These are phyloP conservation scores for Xylariales sp. DNA, from an alignment of 2,329 filamentous ascomycete genomes.

Conservation along the genomic window DNA sequence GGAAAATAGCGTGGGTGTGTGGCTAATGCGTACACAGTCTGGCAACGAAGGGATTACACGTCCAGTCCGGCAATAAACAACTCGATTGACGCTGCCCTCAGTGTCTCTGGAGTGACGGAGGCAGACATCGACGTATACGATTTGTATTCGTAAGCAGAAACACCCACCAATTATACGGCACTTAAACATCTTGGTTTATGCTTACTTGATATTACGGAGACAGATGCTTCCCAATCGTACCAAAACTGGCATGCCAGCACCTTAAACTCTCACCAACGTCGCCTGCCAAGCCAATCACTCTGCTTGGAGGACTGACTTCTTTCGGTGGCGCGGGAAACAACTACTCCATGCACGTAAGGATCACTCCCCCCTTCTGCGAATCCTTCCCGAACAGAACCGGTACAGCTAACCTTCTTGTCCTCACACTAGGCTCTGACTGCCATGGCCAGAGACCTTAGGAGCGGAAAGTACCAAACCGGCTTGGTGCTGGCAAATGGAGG, in stretches of 20 bases:
- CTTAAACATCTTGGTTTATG: constrained; percentile 28
- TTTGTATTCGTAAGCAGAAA: constrained; percentile 67
- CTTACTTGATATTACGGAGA: background rate
- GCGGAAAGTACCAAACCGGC: constrained; percentile 39
- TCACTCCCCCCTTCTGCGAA: constrained; percentile 51
- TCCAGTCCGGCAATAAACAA: constrained; percentile 53
- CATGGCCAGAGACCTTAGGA: background rate
- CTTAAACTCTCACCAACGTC: constrained; percentile 36
- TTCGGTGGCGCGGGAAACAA: constrained; percentile 70
- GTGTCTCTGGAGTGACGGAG: constrained; percentile 38
- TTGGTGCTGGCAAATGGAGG: constrained; percentile 64
- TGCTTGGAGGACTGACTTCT: constrained; percentile 62
- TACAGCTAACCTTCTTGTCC: too few species aligned
- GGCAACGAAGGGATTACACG: constrained; percentile 55
- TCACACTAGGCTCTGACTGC: constrained; percentile 1
- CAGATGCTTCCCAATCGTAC: constrained; percentile 1
- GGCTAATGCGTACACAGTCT: constrained; percentile 23
- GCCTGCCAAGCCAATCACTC: constrained; percentile 47
- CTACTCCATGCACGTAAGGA: constrained; percentile 58
- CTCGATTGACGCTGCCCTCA: constrained; percentile 50
- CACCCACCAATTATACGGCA: constrained; percentile 70
- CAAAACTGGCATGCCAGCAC: background rate
- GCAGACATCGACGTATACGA: constrained; percentile 57
- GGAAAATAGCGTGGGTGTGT: too few species aligned
- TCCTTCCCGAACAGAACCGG: too few species aligned